phyloP scores from a whole-genome alignment of 139 green algal genomes.

The Cymbomonas tetramitiformis region DNA sequence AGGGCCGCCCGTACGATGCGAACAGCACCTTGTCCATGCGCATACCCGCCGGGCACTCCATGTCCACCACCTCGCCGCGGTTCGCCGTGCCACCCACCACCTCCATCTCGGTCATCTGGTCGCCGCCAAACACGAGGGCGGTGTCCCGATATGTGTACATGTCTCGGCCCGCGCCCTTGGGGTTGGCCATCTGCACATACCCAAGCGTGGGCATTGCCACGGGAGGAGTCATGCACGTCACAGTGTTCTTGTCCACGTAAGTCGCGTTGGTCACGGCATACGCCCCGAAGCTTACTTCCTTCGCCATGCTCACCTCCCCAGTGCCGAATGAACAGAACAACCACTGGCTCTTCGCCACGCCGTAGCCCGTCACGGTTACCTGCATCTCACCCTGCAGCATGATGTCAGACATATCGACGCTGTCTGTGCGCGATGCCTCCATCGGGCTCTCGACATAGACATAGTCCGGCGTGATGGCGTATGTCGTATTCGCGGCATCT shows the following conservation, averaged over 20 bases:
- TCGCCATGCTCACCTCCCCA: not conserved
- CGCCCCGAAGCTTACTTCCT: not conserved
- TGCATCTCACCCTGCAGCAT: slow-evolving; percentile 5
- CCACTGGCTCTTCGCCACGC: slow-evolving; percentile 18
- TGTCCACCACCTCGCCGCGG: not conserved
- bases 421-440: too few relatives aligned
- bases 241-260: slow-evolving; percentile 1
- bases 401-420: not conserved
- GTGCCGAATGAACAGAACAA: slow-evolving; percentile 4
- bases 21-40: slow-evolving; percentile 20
- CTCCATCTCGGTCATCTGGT: not conserved
- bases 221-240: not conserved
- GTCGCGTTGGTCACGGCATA: not conserved
- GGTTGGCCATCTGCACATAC: slow-evolving; percentile 16
- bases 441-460: too few relatives aligned
- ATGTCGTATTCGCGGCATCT: too few relatives aligned
- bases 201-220: slow-evolving; percentile 3
- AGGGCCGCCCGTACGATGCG: slow-evolving; percentile 12
- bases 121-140: slow-evolving; percentile 10
- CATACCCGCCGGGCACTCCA: slow-evolving; percentile 14
- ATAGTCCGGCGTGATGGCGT: too few relatives aligned
- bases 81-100: slow-evolving; percentile 11
- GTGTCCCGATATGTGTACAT: slow-evolving; percentile 7
- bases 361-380: slow-evolving; percentile 14
- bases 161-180: not conserved